phyloP scores from a whole-genome alignment of 768 basidiomycete species.

The Holtermanniella nyarrowii region DNA sequence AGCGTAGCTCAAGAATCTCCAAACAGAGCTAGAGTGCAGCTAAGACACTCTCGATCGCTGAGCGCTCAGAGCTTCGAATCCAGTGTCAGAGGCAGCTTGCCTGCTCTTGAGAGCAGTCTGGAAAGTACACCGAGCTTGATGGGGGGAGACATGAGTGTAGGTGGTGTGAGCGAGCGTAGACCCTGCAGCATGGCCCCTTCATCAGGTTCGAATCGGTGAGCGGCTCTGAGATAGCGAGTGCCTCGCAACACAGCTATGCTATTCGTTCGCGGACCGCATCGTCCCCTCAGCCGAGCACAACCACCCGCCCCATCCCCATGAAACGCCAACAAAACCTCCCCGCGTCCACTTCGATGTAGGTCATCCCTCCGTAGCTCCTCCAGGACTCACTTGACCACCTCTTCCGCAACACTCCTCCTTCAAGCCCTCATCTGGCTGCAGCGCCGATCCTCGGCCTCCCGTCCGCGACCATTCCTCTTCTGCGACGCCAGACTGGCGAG shows the following conservation, averaged over 20 bases:
- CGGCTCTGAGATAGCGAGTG: neutral
- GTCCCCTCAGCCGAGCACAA: too few species aligned
- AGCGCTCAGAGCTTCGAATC: neutral
- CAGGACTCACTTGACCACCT: neutral
- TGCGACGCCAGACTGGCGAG: too few species aligned
- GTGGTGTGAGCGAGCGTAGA: neutral
- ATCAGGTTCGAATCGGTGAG: too few species aligned
- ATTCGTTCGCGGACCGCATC: neutral
- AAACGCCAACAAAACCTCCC: neutral
- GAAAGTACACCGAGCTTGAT: neutral
- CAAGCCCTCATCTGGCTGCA: neutral
- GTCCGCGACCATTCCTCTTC: too few species aligned
- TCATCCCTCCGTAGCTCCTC: neutral
- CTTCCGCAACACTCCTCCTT: neutral
- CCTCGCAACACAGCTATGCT: neutral
- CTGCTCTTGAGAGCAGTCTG: neutral
- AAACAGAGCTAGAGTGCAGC: neutral
- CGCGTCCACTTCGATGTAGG: neutral
- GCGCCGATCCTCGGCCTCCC: too few species aligned
- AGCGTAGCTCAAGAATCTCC: neutral
- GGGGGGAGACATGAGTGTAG: neutral
- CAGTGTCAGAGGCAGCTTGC: neutral
- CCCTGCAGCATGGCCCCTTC: neutral
- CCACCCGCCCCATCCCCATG: too few species aligned
- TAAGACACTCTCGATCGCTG: neutral